Evolutionary conservation across 106 monocot species (phyloP), one percentile per base, ranked within the genome.

Genomic region (Gastrodia elata): DNA sequence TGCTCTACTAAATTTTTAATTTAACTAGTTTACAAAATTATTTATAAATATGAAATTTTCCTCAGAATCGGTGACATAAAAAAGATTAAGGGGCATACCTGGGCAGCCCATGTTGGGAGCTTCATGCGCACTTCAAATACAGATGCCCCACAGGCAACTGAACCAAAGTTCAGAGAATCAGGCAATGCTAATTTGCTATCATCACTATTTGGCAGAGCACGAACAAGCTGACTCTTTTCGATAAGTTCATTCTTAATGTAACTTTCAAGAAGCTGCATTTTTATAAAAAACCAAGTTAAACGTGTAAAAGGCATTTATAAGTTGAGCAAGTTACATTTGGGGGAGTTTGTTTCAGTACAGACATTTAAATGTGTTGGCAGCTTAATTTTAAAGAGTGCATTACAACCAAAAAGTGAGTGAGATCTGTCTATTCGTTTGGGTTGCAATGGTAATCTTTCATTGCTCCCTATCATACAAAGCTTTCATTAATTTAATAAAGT

Each of bases 181-280:
- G 72, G 79, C 16, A 33, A 76, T 25, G 77, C 68, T 44, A 41
- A 38, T 70, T 80, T 81, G 58, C 16, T 73, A 22, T 84, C 84
- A 38, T 84, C 84, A 75, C 38, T 39, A 65, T 15, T 74, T 43
- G 85, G 65, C 20, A 79, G 39, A 55, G 86, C 79, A 56, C 74
- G 88, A 61, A 91, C 90, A 59, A 83, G 72, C 58, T 81, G 88
- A 46, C 79, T 83, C 70, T 91, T 94, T 74, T 94, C 94, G 39
- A 88, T 85, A 28, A 94, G 73, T 22, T 91, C 91, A 75, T 88
- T 81, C 74, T 94, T 94, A 42, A 94, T 89, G 73, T 94, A 91
- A 71, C 46, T 74, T 74, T 94, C 94, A 74, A 94, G 70, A 71
- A 91, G 87, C 94, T 94, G 83, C 46, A 80, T 44, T 26, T 67